phyloP scores from a whole-genome alignment of 2,329 filamentous ascomycete genomes.

The Grosmannia clavigera region DNA sequence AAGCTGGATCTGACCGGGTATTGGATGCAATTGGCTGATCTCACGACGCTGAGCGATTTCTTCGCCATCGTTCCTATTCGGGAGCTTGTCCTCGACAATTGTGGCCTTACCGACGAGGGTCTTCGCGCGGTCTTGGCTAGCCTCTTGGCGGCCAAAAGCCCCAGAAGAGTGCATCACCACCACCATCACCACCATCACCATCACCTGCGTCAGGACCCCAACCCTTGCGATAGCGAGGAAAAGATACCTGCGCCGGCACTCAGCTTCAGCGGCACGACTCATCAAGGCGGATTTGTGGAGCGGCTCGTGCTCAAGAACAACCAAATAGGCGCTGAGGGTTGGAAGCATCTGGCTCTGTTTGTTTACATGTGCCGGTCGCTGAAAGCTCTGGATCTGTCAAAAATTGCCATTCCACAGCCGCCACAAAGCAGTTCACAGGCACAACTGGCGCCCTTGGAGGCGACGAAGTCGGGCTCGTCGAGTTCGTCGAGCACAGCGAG shows the following conservation, averaged over 20 bases:
- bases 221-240: not conserved
- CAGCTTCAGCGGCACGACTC: slow-evolving; percentile 26
- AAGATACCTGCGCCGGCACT: slow-evolving; percentile 15
- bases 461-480: not conserved
- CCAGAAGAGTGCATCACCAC: slow-evolving; percentile 35
- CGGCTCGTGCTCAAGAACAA: slow-evolving; percentile 85
- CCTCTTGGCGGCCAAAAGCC: slow-evolving; percentile 64
- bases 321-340: slow-evolving; percentile 75
- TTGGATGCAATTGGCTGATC: slow-evolving; percentile 68
- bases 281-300: slow-evolving; percentile 65
- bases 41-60: slow-evolving; percentile 84
- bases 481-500: not conserved
- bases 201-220: slow-evolving; percentile 1
- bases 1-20: slow-evolving; percentile 78
- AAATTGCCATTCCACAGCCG: slow-evolving; percentile 58
- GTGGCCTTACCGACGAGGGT: slow-evolving; percentile 75
- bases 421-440: not conserved
- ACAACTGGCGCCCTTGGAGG: not conserved
- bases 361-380: slow-evolving; percentile 81
- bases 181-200: slow-evolving; percentile 18
- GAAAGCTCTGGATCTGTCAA: slow-evolving; percentile 75
- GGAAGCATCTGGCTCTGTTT: slow-evolving; percentile 84
- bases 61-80: slow-evolving; percentile 85
- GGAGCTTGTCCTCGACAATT: slow-evolving; percentile 76
- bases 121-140: slow-evolving; percentile 78